phyloP scores from a whole-genome alignment of 805 yeast species.

The Clavispora asparagi region DNA sequence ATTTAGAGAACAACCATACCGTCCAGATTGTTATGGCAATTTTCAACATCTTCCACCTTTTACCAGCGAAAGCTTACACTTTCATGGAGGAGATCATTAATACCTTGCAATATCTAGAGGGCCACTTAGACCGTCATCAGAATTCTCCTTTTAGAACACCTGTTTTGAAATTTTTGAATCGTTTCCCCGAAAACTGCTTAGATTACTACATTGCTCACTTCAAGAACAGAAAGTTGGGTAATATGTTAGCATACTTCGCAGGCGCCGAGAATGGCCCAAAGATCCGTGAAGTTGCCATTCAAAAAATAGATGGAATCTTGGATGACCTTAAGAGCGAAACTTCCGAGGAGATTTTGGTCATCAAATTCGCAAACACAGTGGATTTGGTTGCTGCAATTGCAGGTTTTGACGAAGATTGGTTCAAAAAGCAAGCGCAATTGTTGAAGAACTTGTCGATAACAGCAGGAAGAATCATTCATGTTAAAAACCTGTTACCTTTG shows the following conservation, averaged over 20 bases:
- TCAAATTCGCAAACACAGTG: constrained; percentile 67
- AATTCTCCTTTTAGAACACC: constrained; percentile 90
- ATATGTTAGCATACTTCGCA: constrained; percentile 63
- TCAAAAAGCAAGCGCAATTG: constrained; percentile 43
- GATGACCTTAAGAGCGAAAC: constrained; percentile 45
- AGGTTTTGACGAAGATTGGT: constrained; percentile 53
- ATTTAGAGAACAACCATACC: constrained; percentile 71
- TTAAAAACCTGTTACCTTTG: constrained; percentile 32
- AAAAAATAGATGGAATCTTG: constrained; percentile 45
- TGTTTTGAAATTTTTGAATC: constrained; percentile 75
- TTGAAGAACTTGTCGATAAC: constrained; percentile 39
- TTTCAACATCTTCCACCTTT: constrained; percentile 80
- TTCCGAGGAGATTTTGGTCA: constrained; percentile 48
- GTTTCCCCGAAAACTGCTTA: constrained; percentile 73
- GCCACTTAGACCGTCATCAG: constrained; percentile 76
- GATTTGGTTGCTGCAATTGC: constrained; percentile 57
- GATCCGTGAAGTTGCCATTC: constrained; percentile 52
- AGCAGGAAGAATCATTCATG: constrained; percentile 38
- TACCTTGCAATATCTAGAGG: constrained; percentile 73
- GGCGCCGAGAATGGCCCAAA: constrained; percentile 49
- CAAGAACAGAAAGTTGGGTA: constrained; percentile 58
- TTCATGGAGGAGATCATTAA: constrained; percentile 83
- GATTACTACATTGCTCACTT: constrained; percentile 65
- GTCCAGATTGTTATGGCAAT: constrained; percentile 87
- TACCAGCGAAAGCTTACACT: constrained; percentile 89